Percentiles rank a stretch among this genome's conserved stretches.
Conservation (phyloP, 2,329 filamentous ascomycete genomes). For the Fusarium poae region DNA sequence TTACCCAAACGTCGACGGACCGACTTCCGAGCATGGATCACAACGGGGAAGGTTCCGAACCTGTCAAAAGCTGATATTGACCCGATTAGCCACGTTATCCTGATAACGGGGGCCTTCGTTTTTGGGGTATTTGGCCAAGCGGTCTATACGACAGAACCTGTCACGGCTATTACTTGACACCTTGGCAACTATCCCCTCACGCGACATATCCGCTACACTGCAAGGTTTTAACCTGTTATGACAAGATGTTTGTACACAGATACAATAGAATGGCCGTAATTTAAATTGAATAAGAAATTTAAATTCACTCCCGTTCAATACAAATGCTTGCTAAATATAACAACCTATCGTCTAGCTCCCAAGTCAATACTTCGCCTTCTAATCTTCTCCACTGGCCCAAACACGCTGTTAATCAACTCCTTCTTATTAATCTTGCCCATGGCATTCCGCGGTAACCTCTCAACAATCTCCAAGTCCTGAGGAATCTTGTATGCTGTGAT, state of each 20-base stretch:
- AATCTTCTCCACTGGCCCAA: conserved; percentile 48
- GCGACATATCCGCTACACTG: neutral
- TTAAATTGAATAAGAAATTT: neutral
- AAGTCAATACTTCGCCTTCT: conserved; percentile 18
- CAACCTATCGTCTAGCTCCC: neutral
- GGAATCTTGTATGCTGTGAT: conserved; percentile 94
- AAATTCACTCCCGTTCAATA: neutral
- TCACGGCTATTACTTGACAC: too few species aligned
- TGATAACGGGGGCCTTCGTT: too few species aligned
- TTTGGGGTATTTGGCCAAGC: too few species aligned
- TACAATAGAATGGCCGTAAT: neutral
- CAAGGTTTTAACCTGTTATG: neutral
- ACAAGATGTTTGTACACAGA: neutral
- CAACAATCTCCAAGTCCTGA: conserved; percentile 84
- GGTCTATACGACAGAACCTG: too few species aligned
- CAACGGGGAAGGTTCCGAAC: neutral
- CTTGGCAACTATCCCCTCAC: neutral
- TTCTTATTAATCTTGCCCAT: conserved; percentile 96
- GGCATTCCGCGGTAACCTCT: conserved; percentile 86
- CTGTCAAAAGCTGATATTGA: too few species aligned
- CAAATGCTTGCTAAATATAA: neutral
- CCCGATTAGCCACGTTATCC: too few species aligned
- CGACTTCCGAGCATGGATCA: neutral
- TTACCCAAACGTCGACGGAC: neutral
- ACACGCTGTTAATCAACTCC: conserved; percentile 70